Percentiles rank a stretch among this genome's conserved stretches.
Conservation (phyloP, 371 early-diverging fungal species). For the Mortierella sp. region DNA sequence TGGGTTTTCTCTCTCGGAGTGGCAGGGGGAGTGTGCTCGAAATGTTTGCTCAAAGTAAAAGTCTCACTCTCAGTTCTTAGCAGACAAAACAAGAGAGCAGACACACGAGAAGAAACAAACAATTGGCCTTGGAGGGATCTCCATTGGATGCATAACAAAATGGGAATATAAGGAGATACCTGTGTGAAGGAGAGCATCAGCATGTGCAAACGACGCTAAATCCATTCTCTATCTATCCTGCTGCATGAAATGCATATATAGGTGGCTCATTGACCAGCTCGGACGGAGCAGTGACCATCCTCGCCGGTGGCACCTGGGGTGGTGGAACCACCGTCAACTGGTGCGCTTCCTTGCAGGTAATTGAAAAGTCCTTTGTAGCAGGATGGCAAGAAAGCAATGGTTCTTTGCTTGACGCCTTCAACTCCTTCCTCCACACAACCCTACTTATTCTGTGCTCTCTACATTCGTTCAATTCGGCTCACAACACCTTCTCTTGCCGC, state of each 20-base stretch:
- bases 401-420: too few relatives aligned
- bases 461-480: not conserved
- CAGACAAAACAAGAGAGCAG: not conserved
- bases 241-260: not conserved
- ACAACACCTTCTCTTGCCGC: not conserved
- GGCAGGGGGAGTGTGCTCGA: not conserved
- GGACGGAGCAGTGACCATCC: slow-evolving; percentile 65
- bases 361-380: not conserved
- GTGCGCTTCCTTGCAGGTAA: slow-evolving; percentile 78
- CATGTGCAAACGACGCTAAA: not conserved
- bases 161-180: not conserved
- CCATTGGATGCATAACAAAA: not conserved
- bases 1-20: not conserved
- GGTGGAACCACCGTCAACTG: slow-evolving; percentile 80
- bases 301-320: slow-evolving; percentile 78
- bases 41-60: slow-evolving; percentile 11
- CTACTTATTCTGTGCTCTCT: not conserved
- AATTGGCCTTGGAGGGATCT: not conserved
- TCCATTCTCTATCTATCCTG: not conserved
- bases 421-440: not conserved
- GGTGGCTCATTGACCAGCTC: slow-evolving; percentile 59
- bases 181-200: not conserved
- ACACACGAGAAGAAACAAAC: not conserved
- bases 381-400: not conserved
- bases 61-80: not conserved